Percentiles rank a stretch among this genome's conserved stretches.
Conservation (phyloP, 2,329 filamentous ascomycete genomes). For the Pochonia chlamydosporia region DNA sequence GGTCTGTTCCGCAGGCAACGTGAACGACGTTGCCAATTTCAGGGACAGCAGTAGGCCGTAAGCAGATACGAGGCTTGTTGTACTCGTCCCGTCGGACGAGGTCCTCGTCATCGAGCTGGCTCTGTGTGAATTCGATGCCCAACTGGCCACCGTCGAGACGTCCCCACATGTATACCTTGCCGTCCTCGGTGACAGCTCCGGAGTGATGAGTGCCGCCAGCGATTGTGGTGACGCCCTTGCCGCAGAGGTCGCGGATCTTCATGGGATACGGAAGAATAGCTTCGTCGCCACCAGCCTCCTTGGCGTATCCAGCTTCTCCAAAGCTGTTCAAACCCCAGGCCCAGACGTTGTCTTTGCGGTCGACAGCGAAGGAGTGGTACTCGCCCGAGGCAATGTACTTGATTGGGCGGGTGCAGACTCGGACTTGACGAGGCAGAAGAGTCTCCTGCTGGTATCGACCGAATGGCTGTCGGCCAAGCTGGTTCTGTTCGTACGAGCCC, state of each 20-base stretch:
- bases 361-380: constrained; percentile 79
- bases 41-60: constrained; percentile 13
- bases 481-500: constrained; percentile 66
- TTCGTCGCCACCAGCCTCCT: constrained; percentile 45
- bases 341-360: constrained; percentile 64
- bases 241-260: constrained; percentile 58
- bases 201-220: constrained; percentile 73
- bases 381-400: constrained; percentile 54
- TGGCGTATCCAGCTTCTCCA: constrained; percentile 65
- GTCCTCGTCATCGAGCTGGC: constrained; percentile 37
- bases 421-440: constrained; percentile 54
- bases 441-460: constrained; percentile 57
- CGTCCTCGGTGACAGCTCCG: constrained; percentile 51
- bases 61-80: constrained; percentile 44
- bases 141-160: constrained; percentile 47
- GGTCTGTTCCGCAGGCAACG: constrained; percentile 64
- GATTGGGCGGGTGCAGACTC: constrained; percentile 53
- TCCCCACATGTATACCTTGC: constrained; percentile 56
- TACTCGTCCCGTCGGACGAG: constrained; percentile 58
- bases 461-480: constrained; percentile 54
- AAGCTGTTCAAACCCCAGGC: constrained; percentile 87
- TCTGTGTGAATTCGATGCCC: constrained; percentile 45
- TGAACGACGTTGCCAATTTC: constrained; percentile 45
- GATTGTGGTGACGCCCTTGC: constrained; percentile 60
- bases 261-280: constrained; percentile 69